Evolutionary conservation across 192 early-diverging fungal genomes (phyloP), one percentile per base, ranked within the genome.

Genomic region (Entomortierella beljakovae): DNA sequence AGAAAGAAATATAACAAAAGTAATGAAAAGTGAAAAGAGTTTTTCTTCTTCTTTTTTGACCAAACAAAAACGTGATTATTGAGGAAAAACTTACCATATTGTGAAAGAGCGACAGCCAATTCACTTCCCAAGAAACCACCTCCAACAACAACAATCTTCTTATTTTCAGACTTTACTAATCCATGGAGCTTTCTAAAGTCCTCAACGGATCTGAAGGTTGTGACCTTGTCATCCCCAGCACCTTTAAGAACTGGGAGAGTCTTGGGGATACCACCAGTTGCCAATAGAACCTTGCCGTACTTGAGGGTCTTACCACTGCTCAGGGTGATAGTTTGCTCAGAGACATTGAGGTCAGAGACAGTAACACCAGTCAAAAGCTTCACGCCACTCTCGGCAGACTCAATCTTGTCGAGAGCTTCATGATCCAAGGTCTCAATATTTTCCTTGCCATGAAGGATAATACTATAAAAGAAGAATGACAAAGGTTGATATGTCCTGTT

Each of bases 91-190:
- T 18, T 62, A 81, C 75, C 76, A 58, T 71, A 62, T 22, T 85
- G 79, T 26, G 86, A 84, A 34, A 91, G 61, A 22, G 90, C 88
- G 37, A 82, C 80, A 29, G 90, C 82, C 20, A 91, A 66, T 59
- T 91, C 90, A 51, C 81, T 83, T n/a, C 90, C 90, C 51, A 91
- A 80, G 77, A 91, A 89, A 13, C 90, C 90, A 32, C 88, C 88
- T 51, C 90, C 90, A 22, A 91, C 63, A 48, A 91, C 68, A 23
- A 83, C 88, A 66, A 91, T 81, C 38, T 76, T 66, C 35, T 87
- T 74, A 32, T 81, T 79, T 3, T 81, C 50, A 22, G 63, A 64
- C 40, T 86, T 81, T 26, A 79, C 61, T 11, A 79, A 40, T 0
- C 67, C 25, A 40, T 79, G 62, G 28, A 91, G 61, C 57, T 82